Evolutionary conservation across 306 rosid genomes (phyloP).

Genomic region (Glycyrrhiza uralensis): DNA sequence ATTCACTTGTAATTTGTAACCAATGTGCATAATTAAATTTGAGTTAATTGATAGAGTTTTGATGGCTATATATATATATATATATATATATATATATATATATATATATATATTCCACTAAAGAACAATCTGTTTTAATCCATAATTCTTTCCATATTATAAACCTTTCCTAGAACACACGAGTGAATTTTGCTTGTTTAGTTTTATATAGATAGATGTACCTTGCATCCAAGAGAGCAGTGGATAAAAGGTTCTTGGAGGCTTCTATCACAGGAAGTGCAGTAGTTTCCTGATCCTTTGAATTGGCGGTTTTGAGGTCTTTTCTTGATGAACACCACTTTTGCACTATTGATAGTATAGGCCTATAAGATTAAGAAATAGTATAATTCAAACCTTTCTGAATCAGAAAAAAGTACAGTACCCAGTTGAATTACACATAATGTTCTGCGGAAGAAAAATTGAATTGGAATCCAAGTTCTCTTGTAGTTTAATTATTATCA

Average conservation of each 20-base stretch:
- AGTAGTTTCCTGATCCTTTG: conserved; percentile 92
- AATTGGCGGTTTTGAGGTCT: conserved; percentile 97
- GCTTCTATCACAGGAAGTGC: conserved; percentile 91
- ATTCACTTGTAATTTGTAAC: background rate
- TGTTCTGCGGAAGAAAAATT: background rate
- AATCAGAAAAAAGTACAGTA: background rate
- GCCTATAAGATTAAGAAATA: conserved; percentile 39
- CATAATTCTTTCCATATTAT: conserved; percentile 2
- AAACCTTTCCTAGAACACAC: background rate
- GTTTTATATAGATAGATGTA: conserved; percentile 8
- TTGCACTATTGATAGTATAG: conserved; percentile 91
- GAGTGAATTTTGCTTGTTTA: conserved; percentile 11
- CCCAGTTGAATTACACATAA: background rate
- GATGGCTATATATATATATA: background rate
- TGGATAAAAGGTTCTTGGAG: conserved; percentile 96
- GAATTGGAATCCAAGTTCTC: background rate
- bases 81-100: too few species aligned
- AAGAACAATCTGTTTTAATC: background rate
- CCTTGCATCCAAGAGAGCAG: conserved; percentile 98
- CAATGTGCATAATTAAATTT: background rate
- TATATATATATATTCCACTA: background rate
- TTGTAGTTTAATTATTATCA: too few species aligned
- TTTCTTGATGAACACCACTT: conserved; percentile 96
- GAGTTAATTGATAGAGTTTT: background rate
- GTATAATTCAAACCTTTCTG: conserved; percentile 11